phyloP scores from a whole-genome alignment of 2,329 filamentous ascomycete species.

The Ceratocystis cacaofunesta region DNA sequence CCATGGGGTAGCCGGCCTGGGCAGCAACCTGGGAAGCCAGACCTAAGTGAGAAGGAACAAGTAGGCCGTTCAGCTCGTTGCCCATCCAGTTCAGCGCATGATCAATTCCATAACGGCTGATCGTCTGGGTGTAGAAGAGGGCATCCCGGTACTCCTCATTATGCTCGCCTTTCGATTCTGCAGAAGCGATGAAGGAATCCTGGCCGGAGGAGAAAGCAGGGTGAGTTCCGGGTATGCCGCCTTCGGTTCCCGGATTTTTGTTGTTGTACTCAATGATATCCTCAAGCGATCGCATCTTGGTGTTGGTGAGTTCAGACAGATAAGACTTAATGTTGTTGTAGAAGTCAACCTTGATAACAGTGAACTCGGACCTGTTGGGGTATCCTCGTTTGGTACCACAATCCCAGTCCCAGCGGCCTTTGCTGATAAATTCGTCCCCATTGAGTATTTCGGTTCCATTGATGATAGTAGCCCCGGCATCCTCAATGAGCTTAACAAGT shows the following conservation, averaged over 20 bases:
- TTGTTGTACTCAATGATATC: too few species aligned
- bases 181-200: constrained; percentile 51
- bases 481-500: constrained; percentile 32
- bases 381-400: constrained; percentile 35
- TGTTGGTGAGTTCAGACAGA: too few species aligned
- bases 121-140: constrained; percentile 43
- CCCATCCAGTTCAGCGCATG: constrained; percentile 36
- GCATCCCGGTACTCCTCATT: constrained; percentile 55
- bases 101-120: constrained; percentile 53
- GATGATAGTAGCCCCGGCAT: constrained; percentile 50
- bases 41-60: constrained; percentile 54
- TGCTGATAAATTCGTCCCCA: constrained; percentile 46
- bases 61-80: constrained; percentile 40
- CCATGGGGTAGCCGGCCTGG: constrained; percentile 59
- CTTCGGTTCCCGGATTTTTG: constrained; percentile 50
- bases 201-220: constrained; percentile 57
- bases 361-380: too few species aligned
- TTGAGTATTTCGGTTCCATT: constrained; percentile 55
- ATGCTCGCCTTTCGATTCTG: constrained; percentile 43
- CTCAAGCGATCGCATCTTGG: too few species aligned
- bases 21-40: constrained; percentile 56
- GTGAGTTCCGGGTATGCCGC: constrained; percentile 40
- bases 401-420: constrained; percentile 61
- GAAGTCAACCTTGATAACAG: too few species aligned
- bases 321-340: too few species aligned